Evolutionary conservation across 2,329 filamentous ascomycete species (phyloP).

Genomic region (Sarocladium kiliense): DNA sequence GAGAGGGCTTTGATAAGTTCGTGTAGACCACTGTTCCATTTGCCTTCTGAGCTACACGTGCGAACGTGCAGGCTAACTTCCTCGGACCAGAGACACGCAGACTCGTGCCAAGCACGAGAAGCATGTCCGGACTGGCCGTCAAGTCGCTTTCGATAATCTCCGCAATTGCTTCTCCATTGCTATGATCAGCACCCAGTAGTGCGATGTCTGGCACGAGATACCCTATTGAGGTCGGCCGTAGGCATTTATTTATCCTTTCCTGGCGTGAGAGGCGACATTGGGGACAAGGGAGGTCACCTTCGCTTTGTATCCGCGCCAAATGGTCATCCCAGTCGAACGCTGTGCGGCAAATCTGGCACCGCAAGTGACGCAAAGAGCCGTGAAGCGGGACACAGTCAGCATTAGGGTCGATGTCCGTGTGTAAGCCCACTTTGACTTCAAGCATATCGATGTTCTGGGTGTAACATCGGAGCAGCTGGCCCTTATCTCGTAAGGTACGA

Average conservation of each 20-base stretch:
- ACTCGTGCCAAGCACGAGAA: background rate
- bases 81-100: background rate
- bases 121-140: background rate
- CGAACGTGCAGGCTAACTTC: background rate
- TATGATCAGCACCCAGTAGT: background rate
- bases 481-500: no score
- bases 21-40: background rate
- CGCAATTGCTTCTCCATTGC: background rate
- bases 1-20: background rate
- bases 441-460: no score
- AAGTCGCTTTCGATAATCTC: background rate
- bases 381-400: background rate
- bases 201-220: background rate
- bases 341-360: background rate
- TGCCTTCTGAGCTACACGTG: background rate
- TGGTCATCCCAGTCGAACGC: background rate
- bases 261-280: constrained; percentile 1
- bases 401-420: background rate
- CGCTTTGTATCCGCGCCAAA: background rate
- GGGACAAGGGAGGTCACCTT: background rate
- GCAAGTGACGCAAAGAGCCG: background rate
- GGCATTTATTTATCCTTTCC: background rate
- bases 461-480: no score
- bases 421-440: background rate
- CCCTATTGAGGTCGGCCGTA: background rate